Evolutionary conservation across 2,329 filamentous ascomycete genomes (phyloP).

Genomic region (Sarocladiaceae sp.): DNA sequence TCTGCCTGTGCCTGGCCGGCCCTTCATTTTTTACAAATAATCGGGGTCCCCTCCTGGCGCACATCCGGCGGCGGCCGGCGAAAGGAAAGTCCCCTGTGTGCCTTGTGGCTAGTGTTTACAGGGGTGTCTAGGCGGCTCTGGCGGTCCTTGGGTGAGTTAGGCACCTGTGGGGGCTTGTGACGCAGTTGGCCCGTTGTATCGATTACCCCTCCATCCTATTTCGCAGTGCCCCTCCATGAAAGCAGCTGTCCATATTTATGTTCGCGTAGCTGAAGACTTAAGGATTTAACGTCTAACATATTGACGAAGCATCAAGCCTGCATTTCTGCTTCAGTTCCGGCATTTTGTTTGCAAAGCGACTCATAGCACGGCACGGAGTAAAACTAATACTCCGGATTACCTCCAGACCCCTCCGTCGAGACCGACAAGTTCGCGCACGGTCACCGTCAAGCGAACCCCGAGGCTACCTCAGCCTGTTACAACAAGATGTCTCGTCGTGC

Average conservation of each 20-base stretch:
- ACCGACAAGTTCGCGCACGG: too few relatives aligned
- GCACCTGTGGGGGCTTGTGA: slow-evolving; percentile 3
- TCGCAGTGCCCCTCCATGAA: slow-evolving; percentile 10
- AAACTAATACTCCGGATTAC: too few relatives aligned
- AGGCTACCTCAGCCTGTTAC: background rate
- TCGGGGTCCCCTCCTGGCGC: slow-evolving; percentile 2
- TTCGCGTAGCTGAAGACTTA: background rate
- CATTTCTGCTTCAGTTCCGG: background rate
- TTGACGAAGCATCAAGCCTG: background rate
- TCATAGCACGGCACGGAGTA: too few relatives aligned
- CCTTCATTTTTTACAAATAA: slow-evolving; percentile 10
- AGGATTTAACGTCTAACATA: background rate
- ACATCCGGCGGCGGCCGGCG: background rate
- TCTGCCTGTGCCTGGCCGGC: slow-evolving; percentile 7
- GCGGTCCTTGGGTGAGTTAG: background rate
- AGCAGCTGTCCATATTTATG: background rate
- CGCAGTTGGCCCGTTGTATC: slow-evolving; percentile 1
- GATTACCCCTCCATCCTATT: slow-evolving; percentile 17
- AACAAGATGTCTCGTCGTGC: slow-evolving; percentile 3
- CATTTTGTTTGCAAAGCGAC: too few relatives aligned
- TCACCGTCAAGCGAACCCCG: too few relatives aligned
- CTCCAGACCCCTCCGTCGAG: too few relatives aligned
- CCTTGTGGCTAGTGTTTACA: background rate
- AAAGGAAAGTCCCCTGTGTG: slow-evolving; percentile 6
- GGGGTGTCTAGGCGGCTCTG: background rate